Conservation (phyloP, 2,329 filamentous ascomycete species). For the Coniosporium tulheliwenetii region DNA sequence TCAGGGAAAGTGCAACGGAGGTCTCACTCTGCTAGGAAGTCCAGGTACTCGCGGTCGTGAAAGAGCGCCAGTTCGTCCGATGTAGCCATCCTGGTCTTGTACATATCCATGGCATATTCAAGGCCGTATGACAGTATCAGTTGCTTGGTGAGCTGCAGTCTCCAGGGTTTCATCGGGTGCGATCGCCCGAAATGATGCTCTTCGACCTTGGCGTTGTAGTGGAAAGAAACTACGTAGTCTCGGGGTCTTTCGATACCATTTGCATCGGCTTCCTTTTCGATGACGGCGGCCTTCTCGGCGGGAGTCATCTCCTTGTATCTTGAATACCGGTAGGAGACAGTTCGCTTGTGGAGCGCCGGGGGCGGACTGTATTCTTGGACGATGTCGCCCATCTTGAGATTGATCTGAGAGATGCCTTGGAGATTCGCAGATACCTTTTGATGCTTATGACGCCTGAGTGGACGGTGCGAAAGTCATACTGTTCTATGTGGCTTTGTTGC, state of each 20-base stretch:
- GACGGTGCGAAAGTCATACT: too few relatives aligned
- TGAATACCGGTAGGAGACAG: neutral
- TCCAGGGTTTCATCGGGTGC: slow-evolving; percentile 99
- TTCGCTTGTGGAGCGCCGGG: too few relatives aligned
- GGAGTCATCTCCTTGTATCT: neutral
- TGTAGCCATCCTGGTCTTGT: slow-evolving; percentile 67
- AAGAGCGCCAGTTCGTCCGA: slow-evolving; percentile 79
- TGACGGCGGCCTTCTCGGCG: slow-evolving; percentile 21
- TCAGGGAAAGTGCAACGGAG: neutral
- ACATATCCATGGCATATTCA: slow-evolving; percentile 93
- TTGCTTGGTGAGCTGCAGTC: slow-evolving; percentile 85
- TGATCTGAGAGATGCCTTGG: too few relatives aligned
- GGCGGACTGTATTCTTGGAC: neutral
- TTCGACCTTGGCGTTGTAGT: slow-evolving; percentile 89
- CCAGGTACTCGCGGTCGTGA: slow-evolving; percentile 77
- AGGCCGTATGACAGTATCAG: slow-evolving; percentile 90
- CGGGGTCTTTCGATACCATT: slow-evolving; percentile 64
- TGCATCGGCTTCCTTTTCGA: slow-evolving; percentile 36
- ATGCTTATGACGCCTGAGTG: too few relatives aligned
- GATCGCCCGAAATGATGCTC: slow-evolving; percentile 93
- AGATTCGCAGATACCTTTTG: too few relatives aligned
- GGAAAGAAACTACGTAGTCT: slow-evolving; percentile 85
- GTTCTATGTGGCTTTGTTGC: too few relatives aligned
- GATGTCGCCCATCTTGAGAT: neutral
- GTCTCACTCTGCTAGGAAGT: slow-evolving; percentile 49